Conservation (phyloP, 1,284 basidiomycete species). For the Rhodotorula sp. region DNA sequence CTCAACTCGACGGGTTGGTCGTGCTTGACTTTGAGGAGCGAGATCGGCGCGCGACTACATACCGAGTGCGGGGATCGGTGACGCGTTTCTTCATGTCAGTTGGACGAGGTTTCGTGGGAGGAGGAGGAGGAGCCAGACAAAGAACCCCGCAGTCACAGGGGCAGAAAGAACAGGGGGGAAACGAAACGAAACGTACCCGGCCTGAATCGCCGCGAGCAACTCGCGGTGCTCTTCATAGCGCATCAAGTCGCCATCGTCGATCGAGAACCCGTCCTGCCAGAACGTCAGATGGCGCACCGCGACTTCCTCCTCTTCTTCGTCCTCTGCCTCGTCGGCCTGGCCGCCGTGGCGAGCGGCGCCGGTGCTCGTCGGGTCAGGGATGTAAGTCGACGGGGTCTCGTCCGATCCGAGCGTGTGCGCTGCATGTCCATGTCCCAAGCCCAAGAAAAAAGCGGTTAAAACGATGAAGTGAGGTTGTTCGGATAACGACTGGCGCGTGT, state of each 20-base stretch:
- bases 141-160: background rate
- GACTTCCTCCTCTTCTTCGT: constrained; percentile 56
- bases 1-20: constrained; percentile 85
- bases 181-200: constrained; percentile 76
- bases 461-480: background rate
- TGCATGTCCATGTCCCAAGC: constrained; percentile 44
- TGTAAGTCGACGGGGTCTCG: constrained; percentile 66
- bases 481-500: background rate
- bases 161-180: background rate
- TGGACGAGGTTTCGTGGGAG: too few relatives aligned
- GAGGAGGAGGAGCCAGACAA: too few relatives aligned
- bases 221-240: constrained; percentile 78
- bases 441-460: too few relatives aligned
- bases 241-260: constrained; percentile 85
- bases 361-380: constrained; percentile 65
- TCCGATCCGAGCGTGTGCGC: constrained; percentile 86
- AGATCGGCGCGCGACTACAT: constrained; percentile 70
- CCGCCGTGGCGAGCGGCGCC: constrained; percentile 32
- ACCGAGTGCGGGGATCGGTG: too few relatives aligned
- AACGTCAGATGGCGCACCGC: constrained; percentile 80
- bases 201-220: constrained; percentile 73
- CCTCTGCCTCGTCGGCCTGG: constrained; percentile 47
- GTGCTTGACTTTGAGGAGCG: constrained; percentile 70
- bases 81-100: too few relatives aligned
- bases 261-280: constrained; percentile 91